Evolutionary conservation across 768 basidiomycete species (phyloP).

Genomic region (Mrakia frigida): DNA sequence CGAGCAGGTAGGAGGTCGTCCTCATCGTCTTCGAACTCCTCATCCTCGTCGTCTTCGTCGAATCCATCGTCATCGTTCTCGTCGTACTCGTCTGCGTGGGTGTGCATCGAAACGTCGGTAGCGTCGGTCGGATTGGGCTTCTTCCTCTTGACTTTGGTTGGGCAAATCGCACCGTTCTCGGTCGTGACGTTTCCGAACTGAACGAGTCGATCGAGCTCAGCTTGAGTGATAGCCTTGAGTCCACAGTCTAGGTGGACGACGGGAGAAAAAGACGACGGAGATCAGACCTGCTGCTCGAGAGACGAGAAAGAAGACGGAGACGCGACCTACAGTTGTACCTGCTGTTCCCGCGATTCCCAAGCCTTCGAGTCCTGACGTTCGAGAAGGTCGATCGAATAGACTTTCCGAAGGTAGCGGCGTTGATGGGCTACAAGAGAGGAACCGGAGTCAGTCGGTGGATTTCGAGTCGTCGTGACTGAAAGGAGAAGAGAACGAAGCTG

Average conservation of each 20-base stretch:
- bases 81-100: not conserved
- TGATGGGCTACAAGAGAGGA: slow-evolving; percentile 70
- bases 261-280: not conserved
- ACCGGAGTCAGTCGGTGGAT: not conserved
- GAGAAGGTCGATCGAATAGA: slow-evolving; percentile 89
- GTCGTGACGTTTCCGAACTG: slow-evolving; percentile 3
- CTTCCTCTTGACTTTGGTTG: not conserved
- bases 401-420: slow-evolving; percentile 91
- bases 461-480: not conserved
- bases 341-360: slow-evolving; percentile 89
- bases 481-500: not conserved
- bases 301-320: not conserved
- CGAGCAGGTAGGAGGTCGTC: not conserved
- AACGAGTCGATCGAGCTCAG: slow-evolving; percentile 11
- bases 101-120: not conserved
- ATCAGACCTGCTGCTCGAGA: not conserved
- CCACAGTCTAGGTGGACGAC: not conserved
- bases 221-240: slow-evolving; percentile 2
- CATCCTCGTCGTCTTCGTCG: not conserved
- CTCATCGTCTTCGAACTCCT: not conserved
- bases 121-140: not conserved
- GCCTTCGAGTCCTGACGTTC: slow-evolving; percentile 86
- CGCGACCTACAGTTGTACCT: slow-evolving; percentile 81
- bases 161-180: not conserved
- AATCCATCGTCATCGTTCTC: not conserved